Percentiles rank a stretch among this genome's conserved stretches.
These are phyloP conservation scores for Kodamaea jinghongensis DNA, from an alignment of 805 yeast genomes.

Conservation along the genomic window DNA sequence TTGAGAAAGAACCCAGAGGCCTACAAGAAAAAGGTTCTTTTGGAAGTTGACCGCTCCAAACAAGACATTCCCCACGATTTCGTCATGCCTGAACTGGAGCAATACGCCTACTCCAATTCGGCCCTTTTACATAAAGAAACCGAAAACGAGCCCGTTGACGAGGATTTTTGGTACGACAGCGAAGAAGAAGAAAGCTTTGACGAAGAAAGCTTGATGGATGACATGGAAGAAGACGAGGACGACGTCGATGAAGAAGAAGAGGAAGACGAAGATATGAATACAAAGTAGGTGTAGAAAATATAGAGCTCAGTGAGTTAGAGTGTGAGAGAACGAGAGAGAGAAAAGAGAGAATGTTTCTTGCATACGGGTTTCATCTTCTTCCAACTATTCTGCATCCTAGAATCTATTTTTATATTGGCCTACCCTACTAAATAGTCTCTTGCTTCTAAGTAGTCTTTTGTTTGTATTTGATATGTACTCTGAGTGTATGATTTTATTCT, in stretches of 20 bases:
- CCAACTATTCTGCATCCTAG: neutral
- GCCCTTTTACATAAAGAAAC: conserved; percentile 37
- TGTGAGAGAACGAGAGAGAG: neutral
- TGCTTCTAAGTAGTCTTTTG: too few species aligned
- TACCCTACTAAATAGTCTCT: too few species aligned
- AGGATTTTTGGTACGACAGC: conserved; percentile 78
- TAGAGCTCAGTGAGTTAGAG: too few species aligned
- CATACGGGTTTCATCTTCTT: neutral
- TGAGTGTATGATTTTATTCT: too few species aligned
- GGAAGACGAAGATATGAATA: conserved; percentile 31
- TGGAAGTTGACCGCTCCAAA: conserved; percentile 81
- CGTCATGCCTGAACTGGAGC: conserved; percentile 70
- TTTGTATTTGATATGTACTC: too few species aligned
- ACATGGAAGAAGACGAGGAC: conserved; percentile 49
- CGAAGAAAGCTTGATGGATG: conserved; percentile 48
- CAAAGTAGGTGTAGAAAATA: conserved; percentile 7
- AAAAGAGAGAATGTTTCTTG: too few species aligned
- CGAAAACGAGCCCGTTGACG: conserved; percentile 63
- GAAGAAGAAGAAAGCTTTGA: conserved; percentile 46
- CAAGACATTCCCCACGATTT: conserved; percentile 86
- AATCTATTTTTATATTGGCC: too few species aligned
- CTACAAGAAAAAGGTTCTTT: conserved; percentile 69
- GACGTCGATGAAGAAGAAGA: conserved; percentile 61
- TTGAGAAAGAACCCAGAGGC: conserved; percentile 79
- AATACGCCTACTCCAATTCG: conserved; percentile 37